These are phyloP conservation scores for Phytophthora crassamura DNA, from an alignment of 352 stramenopile genomes.

Conservation along the genomic window DNA sequence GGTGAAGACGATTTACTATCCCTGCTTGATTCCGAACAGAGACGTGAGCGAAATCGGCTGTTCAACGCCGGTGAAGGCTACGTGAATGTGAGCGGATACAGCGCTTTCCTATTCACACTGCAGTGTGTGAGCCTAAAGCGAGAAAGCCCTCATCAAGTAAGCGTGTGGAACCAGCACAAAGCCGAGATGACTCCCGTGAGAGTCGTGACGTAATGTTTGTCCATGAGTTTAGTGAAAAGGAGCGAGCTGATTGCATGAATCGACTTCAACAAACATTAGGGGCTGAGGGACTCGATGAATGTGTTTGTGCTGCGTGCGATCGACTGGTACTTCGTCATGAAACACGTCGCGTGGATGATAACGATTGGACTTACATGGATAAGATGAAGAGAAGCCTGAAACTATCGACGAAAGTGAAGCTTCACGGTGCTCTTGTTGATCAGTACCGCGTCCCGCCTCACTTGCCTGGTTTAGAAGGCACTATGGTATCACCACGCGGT, in stretches of 20 bases:
- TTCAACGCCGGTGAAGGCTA: too few species aligned
- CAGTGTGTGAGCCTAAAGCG: too few species aligned
- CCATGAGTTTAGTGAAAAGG: not conserved
- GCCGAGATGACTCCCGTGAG: too few species aligned
- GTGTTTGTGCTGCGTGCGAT: conserved; percentile 11
- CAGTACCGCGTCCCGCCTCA: not conserved
- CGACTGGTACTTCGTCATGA: not conserved
- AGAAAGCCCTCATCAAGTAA: too few species aligned
- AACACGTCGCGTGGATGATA: not conserved
- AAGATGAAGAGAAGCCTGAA: not conserved
- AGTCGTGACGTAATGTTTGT: too few species aligned
- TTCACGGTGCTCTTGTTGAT: not conserved
- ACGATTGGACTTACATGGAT: not conserved
- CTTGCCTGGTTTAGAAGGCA: not conserved
- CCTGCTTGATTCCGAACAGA: too few species aligned
- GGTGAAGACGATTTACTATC: too few species aligned
- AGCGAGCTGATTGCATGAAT: not conserved
- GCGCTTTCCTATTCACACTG: too few species aligned
- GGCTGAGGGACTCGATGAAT: not conserved
- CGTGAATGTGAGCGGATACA: too few species aligned
- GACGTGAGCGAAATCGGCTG: too few species aligned
- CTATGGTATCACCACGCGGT: not conserved
- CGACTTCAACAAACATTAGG: not conserved
- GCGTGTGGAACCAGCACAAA: too few species aligned
- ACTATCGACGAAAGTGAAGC: not conserved